Evolutionary conservation across 495 filamentous ascomycete genomes (phyloP), one percentile per base, ranked within the genome.

Genomic region (Hyaloscypha hepaticicola): DNA sequence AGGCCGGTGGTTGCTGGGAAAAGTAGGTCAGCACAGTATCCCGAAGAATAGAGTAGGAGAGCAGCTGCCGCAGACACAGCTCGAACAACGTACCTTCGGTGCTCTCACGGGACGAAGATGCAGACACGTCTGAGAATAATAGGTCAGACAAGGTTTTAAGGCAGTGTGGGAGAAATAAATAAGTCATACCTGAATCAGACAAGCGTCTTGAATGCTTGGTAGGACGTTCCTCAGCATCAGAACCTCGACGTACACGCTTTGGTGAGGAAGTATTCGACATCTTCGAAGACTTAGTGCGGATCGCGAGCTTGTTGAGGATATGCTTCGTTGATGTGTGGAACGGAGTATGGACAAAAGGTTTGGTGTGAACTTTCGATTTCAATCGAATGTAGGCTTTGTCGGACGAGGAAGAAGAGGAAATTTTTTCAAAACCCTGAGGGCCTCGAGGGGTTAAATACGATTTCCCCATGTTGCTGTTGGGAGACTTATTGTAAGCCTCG

Each of bases 1-100:
- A 61, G 59, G 22, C 59, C 59, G 24, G 45, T 61, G n/a, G 26
- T 21, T 26, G 50, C 22, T 26, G 50, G n/a, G n/a, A 53, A 26
- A 5, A 1, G 5, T 1, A 25, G 25, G 50, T 28, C 22, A 53
- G 16, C 19, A 45, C 38, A 16, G 38, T 45, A 3, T 45, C 38
- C 19, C 38, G 12, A 45, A 11, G 4, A 8, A n/a, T n/a, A 45
- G 38, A 45, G 12, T 33, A 16, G 16, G 16, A 45, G 38, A 45
- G 19, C 16, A 45, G 0, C 11, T 9, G 38, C 5, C 19, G 3
- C 38, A 19, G 14, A 45, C 38, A 16, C 3, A 16, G 38, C 12
- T 45, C 38, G 38, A 45, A 45, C 38, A 45, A n/a, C n/a, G n/a
- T n/a, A n/a, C n/a, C n/a, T n/a, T n/a, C n/a, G n/a, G n/a, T n/a